Evolutionary conservation across 2,329 filamentous ascomycete genomes (phyloP).

Genomic region (Cladobotryum mycophilum): DNA sequence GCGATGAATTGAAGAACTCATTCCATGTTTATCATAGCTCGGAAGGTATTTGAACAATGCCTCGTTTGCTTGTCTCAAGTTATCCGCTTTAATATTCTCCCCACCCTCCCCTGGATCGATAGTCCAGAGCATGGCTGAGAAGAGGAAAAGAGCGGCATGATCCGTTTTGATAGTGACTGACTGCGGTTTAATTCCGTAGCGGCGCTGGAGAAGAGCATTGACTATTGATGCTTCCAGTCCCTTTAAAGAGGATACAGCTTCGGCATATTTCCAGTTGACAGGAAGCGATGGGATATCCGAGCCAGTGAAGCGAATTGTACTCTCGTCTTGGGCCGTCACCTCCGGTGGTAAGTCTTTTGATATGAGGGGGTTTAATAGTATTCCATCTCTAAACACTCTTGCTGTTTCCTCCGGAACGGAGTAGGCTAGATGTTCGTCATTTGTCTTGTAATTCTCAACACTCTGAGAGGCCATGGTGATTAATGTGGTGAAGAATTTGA

Average conservation of each 20-base stretch:
- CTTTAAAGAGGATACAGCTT: conserved; percentile 45
- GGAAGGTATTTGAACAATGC: conserved; percentile 2
- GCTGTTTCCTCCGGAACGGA: conserved; percentile 5
- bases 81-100: not conserved
- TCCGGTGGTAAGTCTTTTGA: not conserved
- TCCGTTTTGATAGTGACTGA: conserved; percentile 41
- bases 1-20: conserved; percentile 12
- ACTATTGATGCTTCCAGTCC: conserved; percentile 42
- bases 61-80: not conserved
- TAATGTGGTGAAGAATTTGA: no score
- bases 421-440: not conserved
- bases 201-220: conserved; percentile 37
- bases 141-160: conserved; percentile 9
- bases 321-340: not conserved
- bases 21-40: conserved; percentile 3
- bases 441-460: no score
- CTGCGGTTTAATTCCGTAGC: conserved; percentile 35
- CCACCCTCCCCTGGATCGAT: conserved; percentile 5
- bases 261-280: conserved; percentile 51
- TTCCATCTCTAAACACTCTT: not conserved
- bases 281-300: conserved; percentile 28
- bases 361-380: conserved; percentile 4
- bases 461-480: no score
- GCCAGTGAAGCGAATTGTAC: conserved; percentile 4
- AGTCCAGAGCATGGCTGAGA: conserved; percentile 7